Percentiles rank a stretch among this genome's conserved stretches.
These are phyloP conservation scores for Phytopythium oedochilum DNA, from an alignment of 352 stramenopile species.

Conservation along the genomic window DNA sequence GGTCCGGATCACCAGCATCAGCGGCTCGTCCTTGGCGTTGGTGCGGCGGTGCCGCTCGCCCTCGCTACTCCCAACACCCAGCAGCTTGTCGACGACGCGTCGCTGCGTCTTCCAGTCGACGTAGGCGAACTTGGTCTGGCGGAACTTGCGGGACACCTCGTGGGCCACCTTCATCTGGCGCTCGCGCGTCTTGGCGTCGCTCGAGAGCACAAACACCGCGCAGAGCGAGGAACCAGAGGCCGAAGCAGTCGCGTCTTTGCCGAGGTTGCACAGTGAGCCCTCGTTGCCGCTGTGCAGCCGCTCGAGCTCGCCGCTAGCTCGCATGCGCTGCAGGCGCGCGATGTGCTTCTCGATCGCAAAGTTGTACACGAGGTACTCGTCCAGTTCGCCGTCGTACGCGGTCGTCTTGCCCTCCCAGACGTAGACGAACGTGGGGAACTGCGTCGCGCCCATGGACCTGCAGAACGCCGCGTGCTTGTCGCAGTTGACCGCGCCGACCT, in stretches of 20 bases:
- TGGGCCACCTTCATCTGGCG: conserved; percentile 52
- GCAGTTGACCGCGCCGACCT: conserved; percentile 75
- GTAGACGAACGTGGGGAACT: conserved; percentile 60
- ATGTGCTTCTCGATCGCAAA: conserved; percentile 84
- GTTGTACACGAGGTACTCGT: conserved; percentile 81
- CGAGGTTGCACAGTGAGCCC: conserved; percentile 72
- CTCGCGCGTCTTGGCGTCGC: conserved; percentile 25
- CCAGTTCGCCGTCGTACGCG: conserved; percentile 55
- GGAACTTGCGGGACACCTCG: conserved; percentile 60
- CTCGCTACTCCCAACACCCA: conserved; percentile 15
- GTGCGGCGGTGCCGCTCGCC: conserved; percentile 2
- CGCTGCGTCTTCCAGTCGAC: conserved; percentile 72
- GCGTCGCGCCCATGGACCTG: conserved; percentile 24
- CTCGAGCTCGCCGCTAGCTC: conserved; percentile 59
- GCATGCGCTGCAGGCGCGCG: conserved; percentile 56
- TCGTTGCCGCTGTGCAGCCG: conserved; percentile 70
- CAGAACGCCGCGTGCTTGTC: conserved; percentile 64
- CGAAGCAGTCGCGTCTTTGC: conserved; percentile 44
- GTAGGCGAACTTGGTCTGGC: conserved; percentile 59
- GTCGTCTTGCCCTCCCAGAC: conserved; percentile 52
- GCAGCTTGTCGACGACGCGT: conserved; percentile 42
- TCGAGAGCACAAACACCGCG: conserved; percentile 67
- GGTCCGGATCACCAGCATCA: conserved; percentile 58
- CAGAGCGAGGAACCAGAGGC: conserved; percentile 62
- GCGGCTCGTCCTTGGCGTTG: conserved; percentile 26